These are phyloP conservation scores for Pseudogymnoascus sp. DNA, from an alignment of 2,329 filamentous ascomycete genomes.

Conservation along the genomic window DNA sequence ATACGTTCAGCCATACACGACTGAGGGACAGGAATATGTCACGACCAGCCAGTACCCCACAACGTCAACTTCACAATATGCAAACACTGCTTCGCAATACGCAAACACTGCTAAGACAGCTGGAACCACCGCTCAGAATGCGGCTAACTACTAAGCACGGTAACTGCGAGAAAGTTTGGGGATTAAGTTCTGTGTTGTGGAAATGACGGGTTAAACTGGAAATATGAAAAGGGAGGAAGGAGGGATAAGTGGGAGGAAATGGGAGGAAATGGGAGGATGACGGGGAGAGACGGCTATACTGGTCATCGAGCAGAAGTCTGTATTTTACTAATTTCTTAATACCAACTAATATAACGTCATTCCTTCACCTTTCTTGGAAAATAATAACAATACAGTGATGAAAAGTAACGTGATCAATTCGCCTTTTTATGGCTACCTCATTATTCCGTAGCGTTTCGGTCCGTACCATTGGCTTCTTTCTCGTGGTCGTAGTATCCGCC, in stretches of 20 bases:
- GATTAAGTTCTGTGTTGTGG: too few species aligned
- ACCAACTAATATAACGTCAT: neutral
- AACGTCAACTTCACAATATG: neutral
- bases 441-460: neutral
- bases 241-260: neutral
- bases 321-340: slow-evolving; percentile 8
- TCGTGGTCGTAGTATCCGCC: neutral
- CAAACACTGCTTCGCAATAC: neutral
- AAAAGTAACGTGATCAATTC: neutral
- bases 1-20: too few species aligned
- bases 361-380: neutral
- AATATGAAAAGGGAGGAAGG: neutral
- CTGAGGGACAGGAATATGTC: too few species aligned
- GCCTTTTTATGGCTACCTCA: neutral
- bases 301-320: neutral
- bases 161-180: neutral
- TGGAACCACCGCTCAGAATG: neutral
- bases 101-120: neutral
- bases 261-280: neutral
- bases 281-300: neutral
- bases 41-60: too few species aligned
- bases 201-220: neutral
- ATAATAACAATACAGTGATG: neutral
- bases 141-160: neutral
- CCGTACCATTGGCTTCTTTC: neutral